Evolutionary conservation across 2,329 filamentous ascomycete species (phyloP).

Genomic region (Cytospora mali): DNA sequence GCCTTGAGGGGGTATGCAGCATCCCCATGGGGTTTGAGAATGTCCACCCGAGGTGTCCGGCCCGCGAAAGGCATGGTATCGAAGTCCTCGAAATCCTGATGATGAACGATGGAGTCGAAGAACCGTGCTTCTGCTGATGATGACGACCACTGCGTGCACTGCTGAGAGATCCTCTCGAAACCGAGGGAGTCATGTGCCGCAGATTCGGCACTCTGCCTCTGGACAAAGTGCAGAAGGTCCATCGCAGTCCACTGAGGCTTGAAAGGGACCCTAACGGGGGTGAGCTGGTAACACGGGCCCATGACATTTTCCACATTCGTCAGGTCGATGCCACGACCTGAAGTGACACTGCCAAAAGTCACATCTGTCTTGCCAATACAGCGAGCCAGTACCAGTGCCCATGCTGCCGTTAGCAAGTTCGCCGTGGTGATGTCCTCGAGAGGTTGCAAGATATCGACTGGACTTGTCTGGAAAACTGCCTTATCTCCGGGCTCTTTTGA

Average conservation of each 20-base stretch:
- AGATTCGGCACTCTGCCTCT: slow-evolving; percentile 37
- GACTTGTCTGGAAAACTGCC: slow-evolving; percentile 28
- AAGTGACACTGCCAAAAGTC: slow-evolving; percentile 46
- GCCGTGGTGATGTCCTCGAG: slow-evolving; percentile 45
- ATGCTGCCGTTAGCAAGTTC: slow-evolving; percentile 46
- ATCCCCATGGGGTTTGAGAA: slow-evolving; percentile 44
- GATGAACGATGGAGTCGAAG: slow-evolving; percentile 41
- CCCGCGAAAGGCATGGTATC: slow-evolving; percentile 46
- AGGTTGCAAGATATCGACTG: slow-evolving; percentile 32
- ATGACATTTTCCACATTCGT: slow-evolving; percentile 42
- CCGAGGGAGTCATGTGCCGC: slow-evolving; percentile 41
- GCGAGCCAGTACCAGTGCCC: slow-evolving; percentile 45
- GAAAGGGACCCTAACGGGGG: slow-evolving; percentile 46
- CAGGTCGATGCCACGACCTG: slow-evolving; percentile 45
- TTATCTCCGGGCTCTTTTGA: slow-evolving; percentile 10
- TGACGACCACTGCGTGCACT: slow-evolving; percentile 40
- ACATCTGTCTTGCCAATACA: slow-evolving; percentile 40
- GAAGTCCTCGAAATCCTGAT: slow-evolving; percentile 44
- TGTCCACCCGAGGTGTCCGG: slow-evolving; percentile 35
- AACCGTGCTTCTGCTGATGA: slow-evolving; percentile 35
- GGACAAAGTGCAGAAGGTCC: slow-evolving; percentile 39
- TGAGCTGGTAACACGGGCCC: slow-evolving; percentile 50
- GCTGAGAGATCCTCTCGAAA: slow-evolving; percentile 38
- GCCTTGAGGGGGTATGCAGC: slow-evolving; percentile 46
- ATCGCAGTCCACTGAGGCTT: slow-evolving; percentile 36